Base-by-base conservation (phyloP, 768 basidiomycete genomes). In the Psilocybe tampanensis region DNA sequence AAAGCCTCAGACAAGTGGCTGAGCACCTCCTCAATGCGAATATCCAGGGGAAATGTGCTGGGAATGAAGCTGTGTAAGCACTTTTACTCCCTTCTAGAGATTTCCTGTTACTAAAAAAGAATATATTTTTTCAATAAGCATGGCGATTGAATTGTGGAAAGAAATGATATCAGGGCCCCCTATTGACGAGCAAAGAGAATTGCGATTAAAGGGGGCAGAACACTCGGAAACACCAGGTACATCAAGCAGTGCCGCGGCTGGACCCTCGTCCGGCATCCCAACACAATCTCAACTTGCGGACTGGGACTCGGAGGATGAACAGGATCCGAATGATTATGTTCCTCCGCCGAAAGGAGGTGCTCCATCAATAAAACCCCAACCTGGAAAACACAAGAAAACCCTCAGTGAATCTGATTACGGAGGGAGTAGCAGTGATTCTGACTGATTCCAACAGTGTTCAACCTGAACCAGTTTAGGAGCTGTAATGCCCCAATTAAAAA, bases 51-150 rank as follows among this genome's bases (percentile, higher is more conserved):
- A 74, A 75, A 60, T 82, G 81, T 65, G 80, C 81, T 8, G 82
- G 81, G 0, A 81, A 83, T 48, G 82, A 84, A 62, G 78, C 80
- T 32, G 71, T 71, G 82, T 82, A 60, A 66, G 81, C 66, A 36
- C 36, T n/a, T 26, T 11, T 13, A 8, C 22, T 3, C 15, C 6
- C 15, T 42, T 13, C 39, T 32, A 26, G 43, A 22, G 29, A 17
- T 33, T 26, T 3, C 23, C 19, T 17, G 6, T 26, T 19, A 26
- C 5, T 44, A 6, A 50, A 33, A 23, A 26, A 42, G 15, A 18
- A 24, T 5, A 29, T 5, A 4, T 29, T 29, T 42, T 43, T 23
- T 12, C 55, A 32, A 3, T 41, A 15, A 83, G 80, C 22, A 58
- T 76, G 23, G 64, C 77, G 15, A 60, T 81, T n/a, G 68, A 73